Percentiles rank a stretch among this genome's conserved stretches.
Evolutionary conservation across 148 eudicot species (phyloP).

Genomic region (Rhododendron simsii): DNA sequence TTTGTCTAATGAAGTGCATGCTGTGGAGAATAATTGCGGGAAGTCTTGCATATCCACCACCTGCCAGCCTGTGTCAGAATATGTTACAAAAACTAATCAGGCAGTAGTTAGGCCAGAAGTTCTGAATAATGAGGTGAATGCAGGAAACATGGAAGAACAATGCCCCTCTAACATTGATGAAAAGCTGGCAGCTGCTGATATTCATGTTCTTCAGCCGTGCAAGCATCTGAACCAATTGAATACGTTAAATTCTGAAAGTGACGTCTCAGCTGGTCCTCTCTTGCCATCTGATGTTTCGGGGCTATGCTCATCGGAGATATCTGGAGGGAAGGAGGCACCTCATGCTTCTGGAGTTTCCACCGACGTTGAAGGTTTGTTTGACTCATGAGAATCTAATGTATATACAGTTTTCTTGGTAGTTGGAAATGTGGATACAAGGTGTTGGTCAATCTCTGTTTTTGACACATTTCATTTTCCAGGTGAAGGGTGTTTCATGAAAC

Average conservation of each 20-base stretch:
- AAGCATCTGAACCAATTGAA: slow-evolving; percentile 23
- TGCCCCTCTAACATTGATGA: slow-evolving; percentile 12
- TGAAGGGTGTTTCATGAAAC: slow-evolving; percentile 16
- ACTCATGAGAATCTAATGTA: not conserved
- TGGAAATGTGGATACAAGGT: not conserved
- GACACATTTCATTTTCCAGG: slow-evolving; percentile 15
- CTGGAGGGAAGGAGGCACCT: slow-evolving; percentile 28
- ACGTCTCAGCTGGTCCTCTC: slow-evolving; percentile 20
- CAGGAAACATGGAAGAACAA: slow-evolving; percentile 13
- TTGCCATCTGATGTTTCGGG: slow-evolving; percentile 21
- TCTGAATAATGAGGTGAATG: slow-evolving; percentile 20
- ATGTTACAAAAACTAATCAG: slow-evolving; percentile 16
- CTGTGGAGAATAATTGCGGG: slow-evolving; percentile 15
- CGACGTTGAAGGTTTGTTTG: slow-evolving; percentile 40
- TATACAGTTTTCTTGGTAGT: not conserved
- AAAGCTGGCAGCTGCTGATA: slow-evolving; percentile 11
- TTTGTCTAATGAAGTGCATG: not conserved
- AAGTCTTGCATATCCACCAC: slow-evolving; percentile 21
- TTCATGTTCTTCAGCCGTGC: slow-evolving; percentile 51
- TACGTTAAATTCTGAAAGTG: slow-evolving; percentile 15
- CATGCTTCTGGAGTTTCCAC: slow-evolving; percentile 22
- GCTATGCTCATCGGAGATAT: slow-evolving; percentile 9
- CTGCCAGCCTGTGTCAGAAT: slow-evolving; percentile 19
- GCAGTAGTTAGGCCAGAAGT: slow-evolving; percentile 13
- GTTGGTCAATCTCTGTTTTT: not conserved